Percentiles rank a stretch among this genome's conserved stretches.
phyloP scores from a whole-genome alignment of 495 filamentous ascomycete genomes.

The Rhizodiscina lignyota region DNA sequence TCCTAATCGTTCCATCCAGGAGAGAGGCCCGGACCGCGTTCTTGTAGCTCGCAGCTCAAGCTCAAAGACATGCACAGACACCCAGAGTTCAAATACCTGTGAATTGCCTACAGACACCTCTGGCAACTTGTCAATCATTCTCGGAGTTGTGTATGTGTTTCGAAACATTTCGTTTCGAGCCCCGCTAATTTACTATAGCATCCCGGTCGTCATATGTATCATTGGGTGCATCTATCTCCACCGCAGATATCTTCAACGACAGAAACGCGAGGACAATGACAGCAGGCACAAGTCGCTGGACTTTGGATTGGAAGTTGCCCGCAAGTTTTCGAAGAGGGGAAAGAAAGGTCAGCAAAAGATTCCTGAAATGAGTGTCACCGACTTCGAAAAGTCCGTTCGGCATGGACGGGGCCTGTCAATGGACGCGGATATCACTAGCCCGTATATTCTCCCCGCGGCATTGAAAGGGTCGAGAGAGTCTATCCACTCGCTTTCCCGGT shows the following conservation, averaged over 20 bases:
- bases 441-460: conserved; percentile 78
- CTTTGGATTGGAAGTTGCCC: conserved; percentile 55
- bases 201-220: conserved; percentile 56
- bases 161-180: neutral
- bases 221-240: conserved; percentile 61
- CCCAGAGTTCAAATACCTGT: neutral
- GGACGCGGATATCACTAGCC: conserved; percentile 64
- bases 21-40: no score
- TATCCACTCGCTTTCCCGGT: conserved; percentile 64
- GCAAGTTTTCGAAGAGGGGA: conserved; percentile 25
- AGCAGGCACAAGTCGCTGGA: conserved; percentile 89
- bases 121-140: conserved; percentile 51
- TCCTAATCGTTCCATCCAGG: no score
- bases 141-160: conserved; percentile 64
- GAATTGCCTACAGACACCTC: neutral
- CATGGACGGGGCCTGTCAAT: conserved; percentile 62
- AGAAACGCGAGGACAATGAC: conserved; percentile 61
- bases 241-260: conserved; percentile 53
- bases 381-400: conserved; percentile 30
- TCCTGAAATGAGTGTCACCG: conserved; percentile 25
- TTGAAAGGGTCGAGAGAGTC: conserved; percentile 69
- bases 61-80: neutral
- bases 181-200: conserved; percentile 31
- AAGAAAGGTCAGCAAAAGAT: conserved; percentile 31
- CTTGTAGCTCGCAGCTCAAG: no score